Evolutionary conservation across 352 stramenopile genomes (phyloP), one percentile per base, ranked within the genome.

Genomic region (Thalassiosira mediterranea): DNA sequence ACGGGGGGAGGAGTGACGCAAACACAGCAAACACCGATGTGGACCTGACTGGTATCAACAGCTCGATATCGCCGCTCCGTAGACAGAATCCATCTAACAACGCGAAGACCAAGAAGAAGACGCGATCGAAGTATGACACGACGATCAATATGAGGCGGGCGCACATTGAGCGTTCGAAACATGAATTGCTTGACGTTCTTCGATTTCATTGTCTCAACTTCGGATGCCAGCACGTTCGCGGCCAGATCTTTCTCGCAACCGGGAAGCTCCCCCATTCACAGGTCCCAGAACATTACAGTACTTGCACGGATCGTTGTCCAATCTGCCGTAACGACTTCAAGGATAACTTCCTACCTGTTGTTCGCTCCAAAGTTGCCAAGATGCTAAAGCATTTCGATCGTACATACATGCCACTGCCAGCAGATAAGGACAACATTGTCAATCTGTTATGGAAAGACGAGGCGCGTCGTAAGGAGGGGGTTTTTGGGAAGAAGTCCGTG

Each of bases 401-500:
- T 7, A n/a, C 49, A 58, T 15, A 58, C 21, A 37, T 48, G 19
- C 53, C 26, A 19, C 4, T 61, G 2, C 5, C 40, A 46, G 23
- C 29, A 19, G 5, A 13, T 8, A n/a, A 2, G 2, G 52, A 61
- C 52, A 61, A 61, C 25, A 4, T 61, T 44, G 8, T 61, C 7
- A 15, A 61, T 44, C 3, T 61, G 15, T 13, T 61, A 28, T 61
- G 52, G 52, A 7, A 11, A 7, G 23, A 38, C n/a, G 25, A 38
- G 2, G 40, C 34, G n/a, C n/a, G 25, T 21, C 8, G 52, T 11
- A 49, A 28, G 19, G 52, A 61, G 7, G n/a, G n/a, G n/a, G 25
- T 61, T 17, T 61, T 26, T 61, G 52, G 52, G 5, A 44, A 17
- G 25, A 61, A 61, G 19, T 42, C 52, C 15, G 29, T 61, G 11